Evolutionary conservation across 805 yeast species (phyloP), one percentile per base, ranked within the genome.

Genomic region (Cephaloascus fragrans): DNA sequence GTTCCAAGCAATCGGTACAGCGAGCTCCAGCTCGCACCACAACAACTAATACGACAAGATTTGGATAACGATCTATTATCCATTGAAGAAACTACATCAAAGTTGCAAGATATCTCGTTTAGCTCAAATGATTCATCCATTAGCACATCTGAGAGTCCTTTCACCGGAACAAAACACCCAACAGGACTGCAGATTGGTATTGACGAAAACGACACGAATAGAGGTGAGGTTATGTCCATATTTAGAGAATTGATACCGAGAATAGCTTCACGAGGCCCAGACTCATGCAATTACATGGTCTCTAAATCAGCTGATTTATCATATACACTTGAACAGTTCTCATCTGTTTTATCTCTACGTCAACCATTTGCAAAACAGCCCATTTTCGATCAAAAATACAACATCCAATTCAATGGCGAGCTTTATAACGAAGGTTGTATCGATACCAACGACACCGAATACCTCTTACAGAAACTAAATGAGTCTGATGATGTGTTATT

Each of bases 351-450:
- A 15, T 81, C 95, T 0, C 59, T 93, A 33, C 66, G 98, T 41
- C 70, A 73, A 17, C 97, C 97, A 0, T 74, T 84, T 48, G 77
- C 85, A 0, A 47, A 59, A 23, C 99, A 93, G 56, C 96, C 97
- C 0, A 45, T 77, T 3, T 46, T 42, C 2, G 44, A 44, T 6
- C 48, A 41, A 9, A 53, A 48, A 3, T 45, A 59, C 35, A 46
- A 63, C 47, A 52, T 94, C 6, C 95, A 87, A 52, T 90, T 83
- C 59, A 93, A 94, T 55, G 99, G 98, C 0, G 97, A 93, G 50
- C 58, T 93, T 9, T 93, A 93, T 56, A 80, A 80, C 45, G 47
- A 55, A 1, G 81, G 71, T 29, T 70, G 82, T 18, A 46, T 62
- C 26, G 44, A 48, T 0, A 39, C 64, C 1, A 84, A 84, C 53